Percentiles rank a stretch among this genome's conserved stretches.
phyloP scores from a whole-genome alignment of 176 grass and related monocot genomes.

The Oryza australiensis region DNA sequence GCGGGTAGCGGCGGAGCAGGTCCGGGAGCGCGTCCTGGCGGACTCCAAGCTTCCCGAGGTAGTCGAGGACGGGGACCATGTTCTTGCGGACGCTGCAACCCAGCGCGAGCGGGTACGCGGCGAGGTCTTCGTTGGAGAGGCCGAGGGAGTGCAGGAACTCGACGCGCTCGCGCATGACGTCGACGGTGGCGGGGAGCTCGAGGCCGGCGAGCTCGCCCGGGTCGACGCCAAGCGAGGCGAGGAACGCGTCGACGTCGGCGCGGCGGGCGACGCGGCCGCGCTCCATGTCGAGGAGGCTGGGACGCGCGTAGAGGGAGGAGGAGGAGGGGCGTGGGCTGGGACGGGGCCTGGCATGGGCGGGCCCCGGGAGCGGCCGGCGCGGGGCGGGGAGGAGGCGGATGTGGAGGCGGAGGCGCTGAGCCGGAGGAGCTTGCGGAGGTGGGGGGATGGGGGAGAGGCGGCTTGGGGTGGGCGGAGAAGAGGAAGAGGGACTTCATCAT shows the following conservation, averaged over 20 bases:
- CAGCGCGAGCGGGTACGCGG: constrained; percentile 71
- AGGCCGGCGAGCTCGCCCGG: constrained; percentile 70
- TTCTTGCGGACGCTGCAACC: constrained; percentile 87
- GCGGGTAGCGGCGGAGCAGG: constrained; percentile 71
- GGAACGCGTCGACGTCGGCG: constrained; percentile 60
- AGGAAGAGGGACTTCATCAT: constrained; percentile 46
- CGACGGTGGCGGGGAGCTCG: constrained; percentile 78
- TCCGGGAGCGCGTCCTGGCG: constrained; percentile 55
- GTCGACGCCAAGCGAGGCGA: constrained; percentile 55
- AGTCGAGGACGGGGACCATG: constrained; percentile 87
- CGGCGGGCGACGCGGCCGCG: constrained; percentile 52
- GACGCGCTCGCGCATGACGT: constrained; percentile 77
- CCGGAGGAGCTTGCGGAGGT: constrained; percentile 33
- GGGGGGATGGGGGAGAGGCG: constrained; percentile 20
- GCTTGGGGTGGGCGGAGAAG: constrained; percentile 42
- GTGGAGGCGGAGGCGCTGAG: constrained; percentile 6
- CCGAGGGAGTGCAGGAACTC: constrained; percentile 64
- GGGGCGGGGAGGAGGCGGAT: constrained; percentile 18
- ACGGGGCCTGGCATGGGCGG: not conserved
- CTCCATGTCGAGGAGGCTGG: constrained; percentile 73
- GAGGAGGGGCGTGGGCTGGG: constrained; percentile 13
- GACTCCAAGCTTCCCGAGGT: constrained; percentile 76
- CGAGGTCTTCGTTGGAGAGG: constrained; percentile 49
- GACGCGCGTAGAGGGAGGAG: constrained; percentile 53
- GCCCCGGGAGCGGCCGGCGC: not conserved